Conservation (phyloP, 306 rosid species). For the Corylus avellana region DNA sequence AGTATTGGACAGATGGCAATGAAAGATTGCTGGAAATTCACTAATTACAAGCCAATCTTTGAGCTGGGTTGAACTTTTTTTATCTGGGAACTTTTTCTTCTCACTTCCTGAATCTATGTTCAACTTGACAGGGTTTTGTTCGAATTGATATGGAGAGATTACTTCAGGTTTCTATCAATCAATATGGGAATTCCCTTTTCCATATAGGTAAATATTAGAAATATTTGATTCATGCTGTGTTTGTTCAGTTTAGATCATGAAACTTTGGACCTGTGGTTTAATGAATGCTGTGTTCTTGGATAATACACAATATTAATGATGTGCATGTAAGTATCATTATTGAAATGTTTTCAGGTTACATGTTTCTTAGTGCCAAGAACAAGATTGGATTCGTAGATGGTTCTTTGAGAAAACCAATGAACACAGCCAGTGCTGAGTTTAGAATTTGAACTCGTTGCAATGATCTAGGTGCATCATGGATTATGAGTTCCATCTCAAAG, state of each 20-base stretch:
- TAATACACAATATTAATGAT: constrained; percentile 6
- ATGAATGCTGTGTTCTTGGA: constrained; percentile 1
- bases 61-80: background rate
- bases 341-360: constrained; percentile 3
- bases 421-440: no score
- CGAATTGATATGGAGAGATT: constrained; percentile 97
- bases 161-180: constrained; percentile 83
- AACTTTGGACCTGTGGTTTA: background rate
- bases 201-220: constrained; percentile 61
- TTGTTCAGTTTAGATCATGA: constrained; percentile 12
- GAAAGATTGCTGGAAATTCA: background rate
- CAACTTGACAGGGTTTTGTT: constrained; percentile 73
- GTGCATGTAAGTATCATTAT: constrained; percentile 14
- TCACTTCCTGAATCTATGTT: constrained; percentile 22
- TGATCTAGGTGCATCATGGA: no score
- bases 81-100: background rate
- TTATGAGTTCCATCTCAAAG: no score
- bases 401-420: no score
- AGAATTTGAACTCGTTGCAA: no score
- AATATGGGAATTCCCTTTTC: constrained; percentile 80
- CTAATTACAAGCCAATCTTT: constrained; percentile 1
- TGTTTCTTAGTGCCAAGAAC: background rate
- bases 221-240: constrained; percentile 14
- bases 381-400: no score
- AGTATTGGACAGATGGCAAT: background rate